Conservation (phyloP, 192 early-diverging fungal genomes). For the Coemansia reversa region DNA sequence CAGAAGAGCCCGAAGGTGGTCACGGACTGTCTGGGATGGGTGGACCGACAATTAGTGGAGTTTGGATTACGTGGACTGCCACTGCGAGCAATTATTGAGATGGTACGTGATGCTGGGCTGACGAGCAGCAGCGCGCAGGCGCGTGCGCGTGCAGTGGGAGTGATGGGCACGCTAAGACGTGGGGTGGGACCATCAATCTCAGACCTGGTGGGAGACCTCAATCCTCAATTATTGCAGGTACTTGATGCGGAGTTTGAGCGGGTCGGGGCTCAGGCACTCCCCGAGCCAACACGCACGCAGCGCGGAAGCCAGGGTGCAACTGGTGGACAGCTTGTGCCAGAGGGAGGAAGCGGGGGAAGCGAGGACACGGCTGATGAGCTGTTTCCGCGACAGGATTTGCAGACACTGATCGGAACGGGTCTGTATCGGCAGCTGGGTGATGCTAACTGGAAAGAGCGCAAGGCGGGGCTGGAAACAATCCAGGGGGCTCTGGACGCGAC, state of each 20-base stretch:
- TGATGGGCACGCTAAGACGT: slow-evolving; percentile 78
- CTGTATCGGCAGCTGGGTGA: slow-evolving; percentile 63
- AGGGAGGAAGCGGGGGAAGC: background rate
- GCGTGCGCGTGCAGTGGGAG: slow-evolving; percentile 72
- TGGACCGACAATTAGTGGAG: slow-evolving; percentile 79
- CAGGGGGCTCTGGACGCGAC: slow-evolving; percentile 69
- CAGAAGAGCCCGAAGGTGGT: slow-evolving; percentile 90
- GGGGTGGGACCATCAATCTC: slow-evolving; percentile 83
- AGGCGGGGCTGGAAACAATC: slow-evolving; percentile 86
- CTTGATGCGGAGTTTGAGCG: slow-evolving; percentile 95
- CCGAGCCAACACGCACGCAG: slow-evolving; percentile 50
- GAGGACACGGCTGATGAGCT: slow-evolving; percentile 76
- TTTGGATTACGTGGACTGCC: slow-evolving; percentile 85
- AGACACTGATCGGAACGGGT: slow-evolving; percentile 58
- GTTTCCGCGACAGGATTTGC: slow-evolving; percentile 85
- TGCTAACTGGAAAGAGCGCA: slow-evolving; percentile 90
- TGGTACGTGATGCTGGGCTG: slow-evolving; percentile 72
- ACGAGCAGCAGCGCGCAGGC: slow-evolving; percentile 83
- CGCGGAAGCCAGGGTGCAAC: slow-evolving; percentile 5
- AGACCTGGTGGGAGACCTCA: slow-evolving; percentile 84
- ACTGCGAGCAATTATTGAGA: slow-evolving; percentile 77
- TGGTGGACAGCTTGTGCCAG: slow-evolving; percentile 1
- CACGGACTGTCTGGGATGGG: slow-evolving; percentile 85
- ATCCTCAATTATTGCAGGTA: slow-evolving; percentile 71
- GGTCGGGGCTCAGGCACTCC: slow-evolving; percentile 62